These are phyloP conservation scores for Penicillium soppii DNA, from an alignment of 495 filamentous ascomycete genomes.

Conservation along the genomic window DNA sequence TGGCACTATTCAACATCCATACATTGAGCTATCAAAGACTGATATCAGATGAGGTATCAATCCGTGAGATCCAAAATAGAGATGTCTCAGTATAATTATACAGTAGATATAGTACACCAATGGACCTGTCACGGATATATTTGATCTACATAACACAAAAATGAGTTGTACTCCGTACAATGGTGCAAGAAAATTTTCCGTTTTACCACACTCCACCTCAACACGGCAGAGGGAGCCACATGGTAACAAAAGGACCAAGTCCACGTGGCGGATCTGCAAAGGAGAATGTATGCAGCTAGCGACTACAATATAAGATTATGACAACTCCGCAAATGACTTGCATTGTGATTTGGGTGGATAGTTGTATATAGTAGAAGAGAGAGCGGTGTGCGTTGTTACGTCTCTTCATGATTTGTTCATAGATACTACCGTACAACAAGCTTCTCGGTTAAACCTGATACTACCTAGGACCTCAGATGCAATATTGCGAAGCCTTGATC, in stretches of 20 bases:
- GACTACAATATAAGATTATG: neutral
- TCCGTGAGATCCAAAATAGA: neutral
- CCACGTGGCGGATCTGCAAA: conserved; percentile 11
- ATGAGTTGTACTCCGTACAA: too few relatives aligned
- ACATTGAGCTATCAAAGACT: too few relatives aligned
- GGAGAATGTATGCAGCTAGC: neutral
- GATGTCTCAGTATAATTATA: neutral
- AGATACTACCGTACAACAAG: too few relatives aligned
- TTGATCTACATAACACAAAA: too few relatives aligned
- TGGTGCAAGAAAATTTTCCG: too few relatives aligned
- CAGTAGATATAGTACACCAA: too few relatives aligned
- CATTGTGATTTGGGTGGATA: neutral
- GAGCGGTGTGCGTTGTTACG: neutral
- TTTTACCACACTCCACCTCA: neutral
- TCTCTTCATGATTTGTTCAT: too few relatives aligned
- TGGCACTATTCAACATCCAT: neutral
- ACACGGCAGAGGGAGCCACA: conserved; percentile 1
- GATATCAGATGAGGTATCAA: neutral
- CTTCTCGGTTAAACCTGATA: too few relatives aligned
- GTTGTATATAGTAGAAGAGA: too few relatives aligned
- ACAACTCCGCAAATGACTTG: conserved; percentile 2
- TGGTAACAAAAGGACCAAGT: neutral
- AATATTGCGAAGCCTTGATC: too few relatives aligned
- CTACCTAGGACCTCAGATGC: too few relatives aligned
- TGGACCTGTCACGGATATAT: too few relatives aligned